These are phyloP conservation scores for Talaromyces borbonicus DNA, from an alignment of 495 filamentous ascomycete species.

Conservation along the genomic window DNA sequence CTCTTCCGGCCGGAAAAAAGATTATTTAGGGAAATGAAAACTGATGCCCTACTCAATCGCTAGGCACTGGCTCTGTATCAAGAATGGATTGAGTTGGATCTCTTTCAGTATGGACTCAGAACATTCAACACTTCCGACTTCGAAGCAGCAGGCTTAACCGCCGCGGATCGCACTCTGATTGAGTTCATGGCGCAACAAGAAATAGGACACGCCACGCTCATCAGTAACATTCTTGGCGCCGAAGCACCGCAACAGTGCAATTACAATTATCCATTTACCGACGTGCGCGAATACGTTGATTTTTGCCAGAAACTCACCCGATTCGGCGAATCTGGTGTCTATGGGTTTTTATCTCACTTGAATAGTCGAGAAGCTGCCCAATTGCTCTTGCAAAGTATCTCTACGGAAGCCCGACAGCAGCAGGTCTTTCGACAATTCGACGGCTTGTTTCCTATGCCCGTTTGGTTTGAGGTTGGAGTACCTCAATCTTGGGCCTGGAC, in stretches of 20 bases:
- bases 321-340: slow-evolving; percentile 73
- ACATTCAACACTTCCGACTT: slow-evolving; percentile 66
- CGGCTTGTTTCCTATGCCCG: slow-evolving; percentile 76
- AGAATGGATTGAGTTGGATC: slow-evolving; percentile 81
- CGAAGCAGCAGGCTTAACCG: slow-evolving; percentile 50
- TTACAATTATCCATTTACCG: slow-evolving; percentile 76
- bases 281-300: slow-evolving; percentile 70
- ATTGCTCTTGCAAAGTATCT: slow-evolving; percentile 65
- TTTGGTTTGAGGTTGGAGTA: slow-evolving; percentile 73
- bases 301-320: slow-evolving; percentile 82
- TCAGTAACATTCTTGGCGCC: slow-evolving; percentile 71
- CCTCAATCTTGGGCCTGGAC: slow-evolving; percentile 88
- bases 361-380: slow-evolving; percentile 66
- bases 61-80: slow-evolving; percentile 59
- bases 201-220: slow-evolving; percentile 65
- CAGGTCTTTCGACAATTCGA: slow-evolving; percentile 81
- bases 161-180: slow-evolving; percentile 62
- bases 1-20: too few species aligned
- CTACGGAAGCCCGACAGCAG: slow-evolving; percentile 81
- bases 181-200: slow-evolving; percentile 84
- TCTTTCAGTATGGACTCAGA: slow-evolving; percentile 71
- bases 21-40: too few species aligned
- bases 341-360: slow-evolving; percentile 74
- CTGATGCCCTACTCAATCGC: slow-evolving; percentile 19
- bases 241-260: slow-evolving; percentile 60